Evolutionary conservation across 140 eudicot genomes (phyloP).

Genomic region (Bidens hawaiensis): DNA sequence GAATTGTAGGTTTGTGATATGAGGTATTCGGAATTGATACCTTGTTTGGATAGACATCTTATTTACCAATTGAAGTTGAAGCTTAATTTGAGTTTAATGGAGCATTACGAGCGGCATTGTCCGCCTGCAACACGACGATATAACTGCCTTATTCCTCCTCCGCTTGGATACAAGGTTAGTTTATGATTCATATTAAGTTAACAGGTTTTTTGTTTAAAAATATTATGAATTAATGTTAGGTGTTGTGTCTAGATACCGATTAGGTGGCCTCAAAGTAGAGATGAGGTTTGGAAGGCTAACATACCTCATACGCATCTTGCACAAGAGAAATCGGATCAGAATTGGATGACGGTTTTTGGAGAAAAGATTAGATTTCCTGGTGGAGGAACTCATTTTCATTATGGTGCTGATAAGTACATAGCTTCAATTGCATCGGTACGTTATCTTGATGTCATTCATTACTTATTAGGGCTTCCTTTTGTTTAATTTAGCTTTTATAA

Average conservation of each 20-base stretch:
- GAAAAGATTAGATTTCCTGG: slow-evolving; percentile 83
- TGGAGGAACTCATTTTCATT: slow-evolving; percentile 89
- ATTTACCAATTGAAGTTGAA: slow-evolving; percentile 66
- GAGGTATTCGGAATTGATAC: slow-evolving; percentile 80
- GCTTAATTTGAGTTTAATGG: slow-evolving; percentile 78
- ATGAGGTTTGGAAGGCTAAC: slow-evolving; percentile 93
- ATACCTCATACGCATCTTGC: slow-evolving; percentile 95
- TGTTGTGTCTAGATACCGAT: slow-evolving; percentile 62
- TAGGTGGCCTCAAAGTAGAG: slow-evolving; percentile 93
- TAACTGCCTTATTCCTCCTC: slow-evolving; percentile 90
- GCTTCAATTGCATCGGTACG: slow-evolving; percentile 71
- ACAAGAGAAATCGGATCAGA: slow-evolving; percentile 76
- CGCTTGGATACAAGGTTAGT: slow-evolving; percentile 78
- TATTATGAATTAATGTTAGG: background rate
- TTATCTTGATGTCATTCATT: background rate
- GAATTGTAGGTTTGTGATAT: slow-evolving; percentile 69
- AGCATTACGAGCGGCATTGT: slow-evolving; percentile 94
- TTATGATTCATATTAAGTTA: background rate
- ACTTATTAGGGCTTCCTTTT: background rate
- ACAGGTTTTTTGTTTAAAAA: background rate
- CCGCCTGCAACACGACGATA: slow-evolving; percentile 70
- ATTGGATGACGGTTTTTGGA: slow-evolving; percentile 85
- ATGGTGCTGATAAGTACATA: slow-evolving; percentile 85
- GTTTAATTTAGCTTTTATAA: background rate
- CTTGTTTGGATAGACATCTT: slow-evolving; percentile 84